Evolutionary conservation across 345 rosid species (phyloP), one percentile per base, ranked within the genome.

Genomic region (Mangifera indica): DNA sequence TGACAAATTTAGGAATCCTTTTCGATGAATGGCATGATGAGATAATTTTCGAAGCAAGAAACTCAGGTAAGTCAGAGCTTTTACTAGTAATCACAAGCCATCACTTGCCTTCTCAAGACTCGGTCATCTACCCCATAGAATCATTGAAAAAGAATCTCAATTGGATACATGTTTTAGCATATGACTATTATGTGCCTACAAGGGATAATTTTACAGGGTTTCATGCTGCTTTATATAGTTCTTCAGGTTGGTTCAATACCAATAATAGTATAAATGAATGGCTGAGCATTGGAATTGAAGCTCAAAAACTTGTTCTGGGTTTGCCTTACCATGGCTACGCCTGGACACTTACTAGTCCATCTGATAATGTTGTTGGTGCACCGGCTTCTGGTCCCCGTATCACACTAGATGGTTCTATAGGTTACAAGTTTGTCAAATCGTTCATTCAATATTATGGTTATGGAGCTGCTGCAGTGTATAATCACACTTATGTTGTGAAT

Each of bases 321-420:
- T 67, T 77, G 42, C 81, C 86, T 34, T 77, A 51, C 76, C 76
- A 83, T 69, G 81, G 83, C 5, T 65, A 63, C 34, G 80, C 80
- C 0, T 83, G 86, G 86, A 67, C n/a, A 5, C 76, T 80, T 0
- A 70, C 21, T 24, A 66, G 77, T 59, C 64, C 57, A 0, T 14
- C 57, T 0, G 40, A 61, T 1, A 53, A 42, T 29, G 26, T 52
- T 2, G 18, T 83, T 34, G 79, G 77, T 9, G 51, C 81, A 14
- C 49, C 76, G 5, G 76, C 81, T 3, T 18, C 46, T 3, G 81
- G 82, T 1, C 72, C 74, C 0, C 70, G 51, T 0, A 1, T 74
- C 2, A 34, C 15, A 0, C 0, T 1, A 0, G 40, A 56, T 34
- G 87, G 87, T 6, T 66, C 78, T 5, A n/a, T 73, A 32, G 71